These are phyloP conservation scores for Cryptococcus amylolentus DNA, from an alignment of 1,284 basidiomycete genomes.

Conservation along the genomic window DNA sequence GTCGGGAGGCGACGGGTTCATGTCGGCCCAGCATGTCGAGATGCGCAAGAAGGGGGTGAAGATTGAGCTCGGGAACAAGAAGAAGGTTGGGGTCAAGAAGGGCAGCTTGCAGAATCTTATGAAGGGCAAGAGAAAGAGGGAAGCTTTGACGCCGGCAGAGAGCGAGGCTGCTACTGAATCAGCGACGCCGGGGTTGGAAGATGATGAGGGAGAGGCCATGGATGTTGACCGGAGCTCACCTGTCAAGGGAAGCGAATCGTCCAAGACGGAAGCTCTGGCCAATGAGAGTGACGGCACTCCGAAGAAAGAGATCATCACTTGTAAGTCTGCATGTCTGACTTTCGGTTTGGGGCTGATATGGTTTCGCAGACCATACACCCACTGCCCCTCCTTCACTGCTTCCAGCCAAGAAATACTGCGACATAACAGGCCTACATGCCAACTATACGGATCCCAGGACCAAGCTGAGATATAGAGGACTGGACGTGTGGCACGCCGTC, in stretches of 20 bases:
- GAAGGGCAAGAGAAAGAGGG: conserved; percentile 16
- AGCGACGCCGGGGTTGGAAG: conserved; percentile 24
- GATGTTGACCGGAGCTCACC: conserved; percentile 4
- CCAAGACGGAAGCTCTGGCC: neutral
- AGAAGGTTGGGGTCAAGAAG: conserved; percentile 28
- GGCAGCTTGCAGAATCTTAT: conserved; percentile 18
- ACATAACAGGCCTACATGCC: conserved; percentile 53
- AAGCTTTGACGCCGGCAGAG: conserved; percentile 1
- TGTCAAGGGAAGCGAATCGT: neutral
- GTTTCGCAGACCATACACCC: conserved; percentile 42
- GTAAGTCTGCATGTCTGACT: conserved; percentile 25
- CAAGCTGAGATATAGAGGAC: conserved; percentile 48
- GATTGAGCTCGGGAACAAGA: conserved; percentile 41
- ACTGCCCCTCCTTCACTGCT: conserved; percentile 47
- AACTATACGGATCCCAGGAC: conserved; percentile 50
- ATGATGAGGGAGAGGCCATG: conserved; percentile 21
- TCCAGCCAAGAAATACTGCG: conserved; percentile 54
- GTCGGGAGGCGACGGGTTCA: conserved; percentile 42
- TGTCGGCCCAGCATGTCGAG: conserved; percentile 33
- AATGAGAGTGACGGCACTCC: conserved; percentile 9
- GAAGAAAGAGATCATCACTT: conserved; percentile 45
- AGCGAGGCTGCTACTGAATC: conserved; percentile 18
- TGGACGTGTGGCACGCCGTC: conserved; percentile 49
- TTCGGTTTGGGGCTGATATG: neutral
- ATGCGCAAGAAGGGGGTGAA: conserved; percentile 37